A percentile compares a stretch with the other conserved stretches of the same genome.
Conservation (phyloP, 108 stramenopile species). For the Parmales sp. region DNA sequence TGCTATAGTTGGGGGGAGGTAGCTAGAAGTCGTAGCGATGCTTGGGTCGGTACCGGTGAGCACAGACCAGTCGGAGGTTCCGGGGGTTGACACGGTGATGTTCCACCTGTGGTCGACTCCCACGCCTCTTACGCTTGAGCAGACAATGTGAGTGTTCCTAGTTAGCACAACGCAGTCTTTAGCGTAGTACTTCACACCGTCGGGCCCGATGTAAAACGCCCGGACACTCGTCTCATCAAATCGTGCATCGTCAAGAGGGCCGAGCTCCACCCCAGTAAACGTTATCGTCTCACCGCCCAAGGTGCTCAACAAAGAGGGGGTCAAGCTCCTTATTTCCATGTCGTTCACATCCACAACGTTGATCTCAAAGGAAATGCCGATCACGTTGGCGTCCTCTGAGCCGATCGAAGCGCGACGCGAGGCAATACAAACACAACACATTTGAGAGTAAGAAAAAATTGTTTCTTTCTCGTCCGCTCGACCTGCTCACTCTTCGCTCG, state of each 20-base stretch:
- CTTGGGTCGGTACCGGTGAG: no score
- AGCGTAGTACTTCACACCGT: neutral
- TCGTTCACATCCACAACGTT: conserved; percentile 6
- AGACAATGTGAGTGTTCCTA: neutral
- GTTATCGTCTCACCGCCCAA: neutral
- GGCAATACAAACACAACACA: no score
- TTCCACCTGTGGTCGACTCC: conserved; percentile 1
- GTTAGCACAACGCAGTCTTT: neutral
- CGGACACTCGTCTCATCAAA: neutral
- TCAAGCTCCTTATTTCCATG: neutral
- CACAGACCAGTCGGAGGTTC: neutral
- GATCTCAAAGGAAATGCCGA: no score
- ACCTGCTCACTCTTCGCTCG: no score
- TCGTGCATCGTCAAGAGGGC: neutral
- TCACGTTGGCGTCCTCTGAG: no score
- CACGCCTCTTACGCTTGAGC: neutral
- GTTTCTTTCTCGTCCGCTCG: no score
- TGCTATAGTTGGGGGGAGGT: neutral
- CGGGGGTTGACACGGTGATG: neutral
- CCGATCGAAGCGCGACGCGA: no score
- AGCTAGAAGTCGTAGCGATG: no score
- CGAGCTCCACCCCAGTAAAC: neutral
- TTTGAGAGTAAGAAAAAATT: no score
- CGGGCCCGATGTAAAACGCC: neutral
- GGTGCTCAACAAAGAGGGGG: neutral